Conservation (phyloP, 352 stramenopile species). For the Pseudoperonospora humuli region DNA sequence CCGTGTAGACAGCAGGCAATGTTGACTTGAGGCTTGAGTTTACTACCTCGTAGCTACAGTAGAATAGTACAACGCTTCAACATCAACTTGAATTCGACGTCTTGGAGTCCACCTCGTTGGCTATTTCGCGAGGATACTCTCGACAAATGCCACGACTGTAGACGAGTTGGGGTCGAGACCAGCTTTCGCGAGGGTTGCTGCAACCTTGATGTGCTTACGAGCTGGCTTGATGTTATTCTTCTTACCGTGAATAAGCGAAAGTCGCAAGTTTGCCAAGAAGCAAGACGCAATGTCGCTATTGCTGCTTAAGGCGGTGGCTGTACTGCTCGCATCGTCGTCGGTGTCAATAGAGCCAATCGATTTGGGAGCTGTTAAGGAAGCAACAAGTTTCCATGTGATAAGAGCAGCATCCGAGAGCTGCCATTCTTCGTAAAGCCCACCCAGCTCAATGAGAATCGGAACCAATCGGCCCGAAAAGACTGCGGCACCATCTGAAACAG, state of each 20-base stretch:
- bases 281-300: conserved; percentile 19
- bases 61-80: conserved; percentile 8
- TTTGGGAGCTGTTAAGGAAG: conserved; percentile 23
- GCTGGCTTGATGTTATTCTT: conserved; percentile 57
- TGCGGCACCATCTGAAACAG: conserved; percentile 6
- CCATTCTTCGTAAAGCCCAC: conserved; percentile 42
- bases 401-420: conserved; percentile 40
- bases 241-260: conserved; percentile 53
- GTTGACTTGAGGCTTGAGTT: not conserved
- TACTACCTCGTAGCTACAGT: conserved; percentile 3
- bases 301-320: conserved; percentile 16
- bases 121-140: conserved; percentile 48
- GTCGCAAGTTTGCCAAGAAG: conserved; percentile 55
- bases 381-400: conserved; percentile 57
- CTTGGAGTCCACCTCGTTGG: not conserved
- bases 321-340: conserved; percentile 20
- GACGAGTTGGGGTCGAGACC: conserved; percentile 19
- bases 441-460: conserved; percentile 52
- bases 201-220: conserved; percentile 58
- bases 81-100: not conserved
- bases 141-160: conserved; percentile 53
- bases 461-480: conserved; percentile 18
- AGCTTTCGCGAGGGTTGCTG: conserved; percentile 22
- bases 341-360: conserved; percentile 6
- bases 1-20: conserved; percentile 23